These are phyloP conservation scores for Dicorynia guianensis DNA, from an alignment of 306 rosid genomes.

Conservation along the genomic window DNA sequence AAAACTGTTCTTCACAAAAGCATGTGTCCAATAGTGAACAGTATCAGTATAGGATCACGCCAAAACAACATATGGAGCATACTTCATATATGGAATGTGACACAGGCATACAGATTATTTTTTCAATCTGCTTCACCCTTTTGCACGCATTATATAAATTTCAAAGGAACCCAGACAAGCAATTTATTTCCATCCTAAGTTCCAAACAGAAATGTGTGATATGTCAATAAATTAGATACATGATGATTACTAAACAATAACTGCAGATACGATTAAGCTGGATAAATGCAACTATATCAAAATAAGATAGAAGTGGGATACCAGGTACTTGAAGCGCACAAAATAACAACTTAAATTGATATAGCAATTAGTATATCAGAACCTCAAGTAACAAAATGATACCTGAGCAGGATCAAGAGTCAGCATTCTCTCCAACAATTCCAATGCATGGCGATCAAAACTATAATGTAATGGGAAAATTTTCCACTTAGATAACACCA, in stretches of 20 bases:
- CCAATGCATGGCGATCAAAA: conserved; percentile 72
- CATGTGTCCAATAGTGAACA: background rate
- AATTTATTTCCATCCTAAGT: too few species aligned
- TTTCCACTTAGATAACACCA: conserved; percentile 16
- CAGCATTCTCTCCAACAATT: conserved; percentile 71
- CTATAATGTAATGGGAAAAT: conserved; percentile 39
- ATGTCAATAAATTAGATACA: too few species aligned
- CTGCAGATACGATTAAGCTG: background rate
- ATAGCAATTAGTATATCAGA: conserved; percentile 31
- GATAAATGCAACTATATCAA: background rate
- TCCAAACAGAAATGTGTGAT: conserved; percentile 28
- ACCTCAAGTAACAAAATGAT: background rate
- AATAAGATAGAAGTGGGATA: conserved; percentile 15
- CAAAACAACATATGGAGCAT: background rate
- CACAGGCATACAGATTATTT: background rate
- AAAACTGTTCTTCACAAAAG: conserved; percentile 6
- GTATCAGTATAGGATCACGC: background rate
- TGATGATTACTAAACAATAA: conserved; percentile 42
- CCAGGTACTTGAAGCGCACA: conserved; percentile 4
- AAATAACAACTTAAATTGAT: background rate
- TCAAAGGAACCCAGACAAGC: too few species aligned
- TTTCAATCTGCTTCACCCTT: background rate
- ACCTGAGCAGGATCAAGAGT: conserved; percentile 80
- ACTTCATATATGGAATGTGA: background rate
- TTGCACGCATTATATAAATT: too few species aligned